Conservation (phyloP, 2,329 filamentous ascomycete species). For the Periconia macrospinosa region DNA sequence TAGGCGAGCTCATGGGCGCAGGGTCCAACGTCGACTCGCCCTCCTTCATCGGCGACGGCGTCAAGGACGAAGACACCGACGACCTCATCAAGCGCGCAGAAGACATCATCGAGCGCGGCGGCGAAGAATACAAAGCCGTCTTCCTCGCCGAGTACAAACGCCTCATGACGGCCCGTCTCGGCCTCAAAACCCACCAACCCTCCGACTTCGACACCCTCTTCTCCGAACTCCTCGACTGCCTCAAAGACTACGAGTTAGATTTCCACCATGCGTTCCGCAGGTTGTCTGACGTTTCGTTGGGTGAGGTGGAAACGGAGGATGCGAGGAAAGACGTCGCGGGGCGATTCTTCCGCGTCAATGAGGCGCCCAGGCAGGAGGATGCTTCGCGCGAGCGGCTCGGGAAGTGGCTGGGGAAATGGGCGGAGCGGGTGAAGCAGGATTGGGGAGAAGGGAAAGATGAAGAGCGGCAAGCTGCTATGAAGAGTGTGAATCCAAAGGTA, state of each 20-base stretch:
- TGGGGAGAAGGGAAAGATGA: conserved; percentile 66
- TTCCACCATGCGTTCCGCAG: conserved; percentile 93
- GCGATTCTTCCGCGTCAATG: conserved; percentile 78
- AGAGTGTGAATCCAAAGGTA: conserved; percentile 80
- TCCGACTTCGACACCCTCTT: conserved; percentile 80
- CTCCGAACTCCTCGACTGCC: conserved; percentile 76
- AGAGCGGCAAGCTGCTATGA: conserved; percentile 74
- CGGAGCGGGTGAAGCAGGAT: conserved; percentile 70
- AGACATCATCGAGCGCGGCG: conserved; percentile 74
- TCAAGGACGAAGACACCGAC: conserved; percentile 68
- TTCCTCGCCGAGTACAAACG: conserved; percentile 89
- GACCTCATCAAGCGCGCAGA: conserved; percentile 80
- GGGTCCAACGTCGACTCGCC: conserved; percentile 72
- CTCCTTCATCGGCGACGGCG: conserved; percentile 71
- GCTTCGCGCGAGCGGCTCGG: conserved; percentile 69
- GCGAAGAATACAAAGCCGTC: conserved; percentile 84
- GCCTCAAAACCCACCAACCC: conserved; percentile 69
- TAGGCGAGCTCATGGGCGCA: conserved; percentile 85
- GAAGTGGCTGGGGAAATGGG: conserved; percentile 82
- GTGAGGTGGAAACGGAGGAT: conserved; percentile 66
- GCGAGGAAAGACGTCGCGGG: conserved; percentile 65
- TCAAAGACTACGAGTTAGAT: conserved; percentile 83
- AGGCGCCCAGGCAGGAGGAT: conserved; percentile 57
- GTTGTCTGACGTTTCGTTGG: conserved; percentile 65
- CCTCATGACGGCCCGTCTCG: conserved; percentile 78